A percentile compares a stretch with the other conserved stretches of the same genome.
Conservation (phyloP, 441 rosid genomes). For the Flueggea neowawraea region DNA sequence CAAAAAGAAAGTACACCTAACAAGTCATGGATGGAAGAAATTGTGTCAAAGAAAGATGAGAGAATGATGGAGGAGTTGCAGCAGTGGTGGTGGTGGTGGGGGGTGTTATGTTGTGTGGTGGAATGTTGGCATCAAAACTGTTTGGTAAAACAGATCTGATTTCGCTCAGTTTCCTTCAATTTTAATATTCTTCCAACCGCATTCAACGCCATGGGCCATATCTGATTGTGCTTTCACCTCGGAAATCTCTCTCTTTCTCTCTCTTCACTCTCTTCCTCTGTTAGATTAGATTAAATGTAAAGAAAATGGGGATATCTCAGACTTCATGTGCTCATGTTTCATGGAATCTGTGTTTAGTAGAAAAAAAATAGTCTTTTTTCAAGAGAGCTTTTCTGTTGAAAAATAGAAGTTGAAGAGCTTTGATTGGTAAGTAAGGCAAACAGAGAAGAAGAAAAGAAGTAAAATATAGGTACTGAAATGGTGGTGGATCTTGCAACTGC, state of each 20-base stretch:
- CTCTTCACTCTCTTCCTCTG: background rate
- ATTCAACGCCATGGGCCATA: constrained; percentile 23
- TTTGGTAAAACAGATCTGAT: constrained; percentile 21
- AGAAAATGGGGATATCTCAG: background rate
- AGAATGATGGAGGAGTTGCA: background rate
- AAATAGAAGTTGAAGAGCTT: too few relatives aligned
- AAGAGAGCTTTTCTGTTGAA: too few relatives aligned
- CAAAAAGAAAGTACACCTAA: constrained; percentile 19
- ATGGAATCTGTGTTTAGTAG: too few relatives aligned
- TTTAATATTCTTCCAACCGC: constrained; percentile 22
- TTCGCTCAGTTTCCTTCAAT: constrained; percentile 21
- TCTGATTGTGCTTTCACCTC: constrained; percentile 3
- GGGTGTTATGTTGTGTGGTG: constrained; percentile 15
- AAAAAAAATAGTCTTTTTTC: too few relatives aligned
- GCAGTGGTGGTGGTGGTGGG: background rate
- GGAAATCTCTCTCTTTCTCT: background rate
- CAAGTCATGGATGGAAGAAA: constrained; percentile 16
- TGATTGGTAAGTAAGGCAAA: too few relatives aligned
- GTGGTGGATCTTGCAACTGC: too few relatives aligned
- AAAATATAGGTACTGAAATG: too few relatives aligned
- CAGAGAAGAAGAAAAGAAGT: too few relatives aligned
- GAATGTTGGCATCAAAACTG: constrained; percentile 29
- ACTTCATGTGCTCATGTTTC: too few relatives aligned
- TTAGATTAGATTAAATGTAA: background rate
- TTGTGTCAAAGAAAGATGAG: constrained; percentile 14